phyloP scores from a whole-genome alignment of 768 basidiomycete genomes.

The Dioszegia crocea region DNA sequence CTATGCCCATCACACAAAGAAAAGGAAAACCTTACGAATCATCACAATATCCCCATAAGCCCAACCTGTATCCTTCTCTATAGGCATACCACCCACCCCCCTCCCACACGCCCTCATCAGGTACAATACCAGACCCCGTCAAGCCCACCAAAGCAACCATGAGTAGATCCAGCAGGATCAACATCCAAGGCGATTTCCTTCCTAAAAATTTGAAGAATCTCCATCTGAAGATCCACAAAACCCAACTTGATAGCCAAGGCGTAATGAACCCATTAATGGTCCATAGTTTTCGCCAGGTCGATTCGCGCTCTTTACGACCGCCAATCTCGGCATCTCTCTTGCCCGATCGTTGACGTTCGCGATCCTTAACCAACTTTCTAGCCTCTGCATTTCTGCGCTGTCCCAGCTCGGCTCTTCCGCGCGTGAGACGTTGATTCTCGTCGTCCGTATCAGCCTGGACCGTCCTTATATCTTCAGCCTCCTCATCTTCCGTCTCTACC shows the following conservation, averaged over 20 bases:
- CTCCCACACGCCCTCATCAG: background rate
- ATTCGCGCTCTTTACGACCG: background rate
- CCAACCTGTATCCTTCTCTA: background rate
- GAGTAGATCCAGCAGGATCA: background rate
- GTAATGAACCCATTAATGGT: conserved; percentile 1
- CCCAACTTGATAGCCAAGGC: background rate
- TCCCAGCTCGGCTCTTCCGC: too few relatives aligned
- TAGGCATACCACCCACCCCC: conserved; percentile 1
- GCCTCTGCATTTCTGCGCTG: too few relatives aligned
- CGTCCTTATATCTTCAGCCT: too few relatives aligned
- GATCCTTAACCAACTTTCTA: too few relatives aligned
- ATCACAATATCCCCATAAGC: conserved; percentile 7
- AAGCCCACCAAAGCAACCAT: background rate
- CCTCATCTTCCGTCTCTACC: too few relatives aligned
- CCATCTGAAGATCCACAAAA: background rate
- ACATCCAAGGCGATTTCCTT: conserved; percentile 5
- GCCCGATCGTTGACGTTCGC: too few relatives aligned
- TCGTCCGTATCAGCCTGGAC: too few relatives aligned
- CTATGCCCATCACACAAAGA: background rate
- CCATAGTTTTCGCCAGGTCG: conserved; percentile 5
- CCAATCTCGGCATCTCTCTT: background rate
- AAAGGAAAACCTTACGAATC: background rate
- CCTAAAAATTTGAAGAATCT: background rate
- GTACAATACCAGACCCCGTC: background rate
- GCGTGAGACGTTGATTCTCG: too few relatives aligned